Conservation (phyloP, 2,329 filamentous ascomycete species). For the Kalaharituber pfeilii region DNA sequence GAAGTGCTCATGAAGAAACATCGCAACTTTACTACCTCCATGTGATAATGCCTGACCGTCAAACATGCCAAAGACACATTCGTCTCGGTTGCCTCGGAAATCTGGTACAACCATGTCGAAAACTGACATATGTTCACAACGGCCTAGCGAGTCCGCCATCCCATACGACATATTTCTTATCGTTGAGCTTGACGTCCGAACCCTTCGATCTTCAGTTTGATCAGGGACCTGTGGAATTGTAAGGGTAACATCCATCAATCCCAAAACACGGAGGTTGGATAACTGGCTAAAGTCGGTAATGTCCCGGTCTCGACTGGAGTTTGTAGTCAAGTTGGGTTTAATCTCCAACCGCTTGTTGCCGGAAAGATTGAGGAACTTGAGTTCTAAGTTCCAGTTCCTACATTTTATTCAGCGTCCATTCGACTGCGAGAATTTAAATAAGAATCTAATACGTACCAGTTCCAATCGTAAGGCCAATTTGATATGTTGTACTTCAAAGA, state of each 20-base stretch:
- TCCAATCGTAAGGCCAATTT: conserved; percentile 99
- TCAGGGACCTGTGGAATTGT: conserved; percentile 87
- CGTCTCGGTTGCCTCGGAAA: conserved; percentile 75
- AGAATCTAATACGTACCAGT: conserved; percentile 39
- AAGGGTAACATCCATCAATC: conserved; percentile 93
- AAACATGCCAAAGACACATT: conserved; percentile 85
- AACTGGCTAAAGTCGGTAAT: conserved; percentile 79
- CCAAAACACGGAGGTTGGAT: conserved; percentile 66
- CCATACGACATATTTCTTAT: conserved; percentile 73
- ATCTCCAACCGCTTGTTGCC: conserved; percentile 95
- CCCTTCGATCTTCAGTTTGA: conserved; percentile 83
- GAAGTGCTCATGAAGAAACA: conserved; percentile 93
- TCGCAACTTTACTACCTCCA: conserved; percentile 87
- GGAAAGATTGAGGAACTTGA: conserved; percentile 88
- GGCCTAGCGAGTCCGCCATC: conserved; percentile 90
- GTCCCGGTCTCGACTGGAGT: conserved; percentile 51
- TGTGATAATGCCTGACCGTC: conserved; percentile 80
- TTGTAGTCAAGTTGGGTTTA: conserved; percentile 52
- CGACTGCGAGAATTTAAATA: neutral
- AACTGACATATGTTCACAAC: conserved; percentile 85
- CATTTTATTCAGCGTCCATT: conserved; percentile 1
- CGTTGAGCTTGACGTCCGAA: conserved; percentile 87
- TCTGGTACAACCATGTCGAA: conserved; percentile 89
- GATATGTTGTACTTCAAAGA: conserved; percentile 95
- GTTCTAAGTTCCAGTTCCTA: conserved; percentile 80